A percentile compares a stretch with the other conserved stretches of the same genome.
Evolutionary conservation across 2,329 filamentous ascomycete genomes (phyloP).

Genomic region (Trichoderma sp.): DNA sequence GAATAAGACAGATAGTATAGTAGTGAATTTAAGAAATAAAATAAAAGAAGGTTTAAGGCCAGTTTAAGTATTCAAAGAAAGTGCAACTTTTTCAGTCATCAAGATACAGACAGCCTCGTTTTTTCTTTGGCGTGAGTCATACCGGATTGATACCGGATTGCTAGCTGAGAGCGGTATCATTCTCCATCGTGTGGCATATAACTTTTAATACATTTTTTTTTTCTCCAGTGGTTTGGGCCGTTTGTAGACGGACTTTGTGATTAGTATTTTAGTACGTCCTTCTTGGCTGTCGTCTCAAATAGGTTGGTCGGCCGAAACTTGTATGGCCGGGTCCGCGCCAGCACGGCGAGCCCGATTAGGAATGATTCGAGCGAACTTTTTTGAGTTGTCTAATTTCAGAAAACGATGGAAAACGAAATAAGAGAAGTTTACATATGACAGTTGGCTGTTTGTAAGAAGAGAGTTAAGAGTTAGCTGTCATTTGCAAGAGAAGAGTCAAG

Average conservation of each 20-base stretch:
- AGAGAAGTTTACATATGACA: not conserved
- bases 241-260: not conserved
- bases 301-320: not conserved
- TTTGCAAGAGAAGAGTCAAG: not conserved
- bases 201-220: not conserved
- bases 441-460: not conserved
- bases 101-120: not conserved
- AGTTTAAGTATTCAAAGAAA: not conserved
- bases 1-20: not conserved
- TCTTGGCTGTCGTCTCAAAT: not conserved
- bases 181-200: not conserved
- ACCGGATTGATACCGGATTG: conserved; percentile 2
- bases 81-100: not conserved
- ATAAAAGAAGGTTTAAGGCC: not conserved
- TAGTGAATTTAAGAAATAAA: not conserved
- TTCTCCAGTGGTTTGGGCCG: not conserved
- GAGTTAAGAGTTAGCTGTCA: not conserved
- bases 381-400: not conserved
- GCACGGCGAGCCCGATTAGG: conserved; percentile 13
- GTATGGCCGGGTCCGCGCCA: not conserved
- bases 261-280: not conserved
- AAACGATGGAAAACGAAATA: not conserved
- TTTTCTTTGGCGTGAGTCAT: not conserved
- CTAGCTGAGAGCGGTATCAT: not conserved
- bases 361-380: not conserved